Conservation (phyloP, 352 stramenopile species). For the Phytopythium vexans region DNA sequence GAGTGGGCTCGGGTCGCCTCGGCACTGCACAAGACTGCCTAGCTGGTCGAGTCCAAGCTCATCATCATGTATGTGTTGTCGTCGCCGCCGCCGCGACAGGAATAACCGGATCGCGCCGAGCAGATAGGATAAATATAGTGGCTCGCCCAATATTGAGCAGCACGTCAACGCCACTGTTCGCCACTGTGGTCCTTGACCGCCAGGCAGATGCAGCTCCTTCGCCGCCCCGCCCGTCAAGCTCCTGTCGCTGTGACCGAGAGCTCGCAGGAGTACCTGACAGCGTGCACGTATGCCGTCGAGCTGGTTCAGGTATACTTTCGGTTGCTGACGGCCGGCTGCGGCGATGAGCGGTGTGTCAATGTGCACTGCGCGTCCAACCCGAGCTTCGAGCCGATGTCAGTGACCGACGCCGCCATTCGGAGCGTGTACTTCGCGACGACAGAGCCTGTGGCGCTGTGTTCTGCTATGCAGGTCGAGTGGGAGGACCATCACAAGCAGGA, state of each 20-base stretch:
- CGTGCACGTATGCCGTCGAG: slow-evolving; percentile 41
- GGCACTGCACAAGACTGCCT: slow-evolving; percentile 28
- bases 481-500: slow-evolving; percentile 2
- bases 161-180: too few relatives aligned
- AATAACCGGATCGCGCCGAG: too few relatives aligned
- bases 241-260: too few relatives aligned
- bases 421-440: slow-evolving; percentile 47
- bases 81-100: too few relatives aligned
- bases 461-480: slow-evolving; percentile 9
- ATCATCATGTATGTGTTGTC: not conserved
- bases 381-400: slow-evolving; percentile 11
- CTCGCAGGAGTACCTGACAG: not conserved
- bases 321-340: slow-evolving; percentile 60
- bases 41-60: not conserved
- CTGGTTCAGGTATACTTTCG: slow-evolving; percentile 58
- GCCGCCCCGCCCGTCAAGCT: too few relatives aligned
- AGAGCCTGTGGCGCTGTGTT: slow-evolving; percentile 41
- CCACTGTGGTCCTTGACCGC: too few relatives aligned
- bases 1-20: slow-evolving; percentile 62
- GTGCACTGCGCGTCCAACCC: slow-evolving; percentile 31
- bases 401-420: slow-evolving; percentile 41
- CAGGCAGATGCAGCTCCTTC: too few relatives aligned
- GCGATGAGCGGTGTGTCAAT: slow-evolving; percentile 27
- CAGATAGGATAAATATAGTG: too few relatives aligned
- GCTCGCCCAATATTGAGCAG: too few relatives aligned